Conservation (phyloP, 2,329 filamentous ascomycete species). For the Aureobasidium sp. region DNA sequence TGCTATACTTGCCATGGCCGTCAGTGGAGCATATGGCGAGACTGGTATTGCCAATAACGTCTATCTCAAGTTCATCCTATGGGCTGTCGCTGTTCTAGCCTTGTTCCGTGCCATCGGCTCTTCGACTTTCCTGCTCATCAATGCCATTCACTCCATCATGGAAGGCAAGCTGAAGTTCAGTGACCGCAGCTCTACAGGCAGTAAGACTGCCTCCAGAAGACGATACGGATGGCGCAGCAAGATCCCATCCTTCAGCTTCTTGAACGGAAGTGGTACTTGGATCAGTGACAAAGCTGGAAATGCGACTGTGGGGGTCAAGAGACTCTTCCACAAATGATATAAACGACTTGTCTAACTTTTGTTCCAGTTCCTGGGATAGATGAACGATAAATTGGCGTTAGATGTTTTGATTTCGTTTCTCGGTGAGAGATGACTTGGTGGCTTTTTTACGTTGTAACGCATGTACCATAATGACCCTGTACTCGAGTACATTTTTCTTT, state of each 20-base stretch:
- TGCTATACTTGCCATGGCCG: slow-evolving; percentile 85
- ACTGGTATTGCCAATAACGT: slow-evolving; percentile 70
- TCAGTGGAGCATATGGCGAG: slow-evolving; percentile 75
- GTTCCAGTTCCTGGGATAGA: not conserved
- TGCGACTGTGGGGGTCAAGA: slow-evolving; percentile 28
- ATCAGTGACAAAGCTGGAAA: slow-evolving; percentile 23
- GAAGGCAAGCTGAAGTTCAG: slow-evolving; percentile 69
- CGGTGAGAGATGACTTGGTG: not conserved
- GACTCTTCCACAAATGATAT: slow-evolving; percentile 16
- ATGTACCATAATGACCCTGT: slow-evolving; percentile 9
- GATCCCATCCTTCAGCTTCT: not conserved
- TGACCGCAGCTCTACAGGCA: slow-evolving; percentile 17
- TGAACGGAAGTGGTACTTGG: slow-evolving; percentile 5
- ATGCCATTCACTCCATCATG: slow-evolving; percentile 73
- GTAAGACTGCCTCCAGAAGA: slow-evolving; percentile 13
- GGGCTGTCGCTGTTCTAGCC: slow-evolving; percentile 79
- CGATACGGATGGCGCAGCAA: slow-evolving; percentile 13
- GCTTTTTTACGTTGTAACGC: slow-evolving; percentile 5
- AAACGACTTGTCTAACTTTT: not conserved
- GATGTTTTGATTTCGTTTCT: not conserved
- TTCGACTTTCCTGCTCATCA: slow-evolving; percentile 75
- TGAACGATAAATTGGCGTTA: slow-evolving; percentile 3
- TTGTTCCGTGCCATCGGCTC: slow-evolving; percentile 81
- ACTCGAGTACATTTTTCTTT: not conserved
- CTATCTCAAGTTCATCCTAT: slow-evolving; percentile 89